Conservation (phyloP, 1,139 yeast species). For the Saccharomyces hybrid region DNA sequence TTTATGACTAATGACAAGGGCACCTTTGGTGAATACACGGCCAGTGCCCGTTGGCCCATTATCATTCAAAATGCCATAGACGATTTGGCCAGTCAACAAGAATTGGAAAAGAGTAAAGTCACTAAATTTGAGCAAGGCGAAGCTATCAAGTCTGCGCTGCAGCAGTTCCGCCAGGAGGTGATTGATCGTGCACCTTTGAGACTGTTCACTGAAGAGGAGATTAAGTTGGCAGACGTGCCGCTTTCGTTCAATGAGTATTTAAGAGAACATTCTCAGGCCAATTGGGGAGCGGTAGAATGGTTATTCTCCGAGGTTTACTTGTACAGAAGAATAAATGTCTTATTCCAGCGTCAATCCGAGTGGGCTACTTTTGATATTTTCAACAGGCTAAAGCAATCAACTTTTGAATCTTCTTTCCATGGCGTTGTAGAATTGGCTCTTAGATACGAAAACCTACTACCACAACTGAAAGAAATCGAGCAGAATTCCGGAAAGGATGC, state of each 20-base stretch:
- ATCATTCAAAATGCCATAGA: slow-evolving; percentile 61
- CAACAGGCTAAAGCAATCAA: slow-evolving; percentile 55
- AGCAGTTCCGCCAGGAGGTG: slow-evolving; percentile 33
- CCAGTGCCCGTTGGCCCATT: slow-evolving; percentile 79
- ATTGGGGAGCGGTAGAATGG: slow-evolving; percentile 93
- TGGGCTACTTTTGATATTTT: slow-evolving; percentile 52
- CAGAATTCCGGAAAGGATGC: slow-evolving; percentile 29
- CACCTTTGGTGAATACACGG: slow-evolving; percentile 80
- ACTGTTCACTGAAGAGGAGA: slow-evolving; percentile 40
- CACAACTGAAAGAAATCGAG: slow-evolving; percentile 16
- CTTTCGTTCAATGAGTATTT: slow-evolving; percentile 45
- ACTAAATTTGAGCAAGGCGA: slow-evolving; percentile 20
- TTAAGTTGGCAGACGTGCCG: slow-evolving; percentile 39
- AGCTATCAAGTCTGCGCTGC: slow-evolving; percentile 22
- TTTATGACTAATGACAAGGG: slow-evolving; percentile 42
- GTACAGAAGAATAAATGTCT: slow-evolving; percentile 56
- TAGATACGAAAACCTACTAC: slow-evolving; percentile 48
- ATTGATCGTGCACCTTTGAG: slow-evolving; percentile 32
- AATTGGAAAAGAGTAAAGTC: slow-evolving; percentile 17
- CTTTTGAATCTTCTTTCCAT: slow-evolving; percentile 64
- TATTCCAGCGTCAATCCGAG: slow-evolving; percentile 40
- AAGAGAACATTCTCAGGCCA: slow-evolving; percentile 21
- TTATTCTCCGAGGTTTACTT: slow-evolving; percentile 76
- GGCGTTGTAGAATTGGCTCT: slow-evolving; percentile 82
- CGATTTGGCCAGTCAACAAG: slow-evolving; percentile 40